These are phyloP conservation scores for Ustilago tritici DNA, from an alignment of 1,284 basidiomycete species.

Conservation along the genomic window DNA sequence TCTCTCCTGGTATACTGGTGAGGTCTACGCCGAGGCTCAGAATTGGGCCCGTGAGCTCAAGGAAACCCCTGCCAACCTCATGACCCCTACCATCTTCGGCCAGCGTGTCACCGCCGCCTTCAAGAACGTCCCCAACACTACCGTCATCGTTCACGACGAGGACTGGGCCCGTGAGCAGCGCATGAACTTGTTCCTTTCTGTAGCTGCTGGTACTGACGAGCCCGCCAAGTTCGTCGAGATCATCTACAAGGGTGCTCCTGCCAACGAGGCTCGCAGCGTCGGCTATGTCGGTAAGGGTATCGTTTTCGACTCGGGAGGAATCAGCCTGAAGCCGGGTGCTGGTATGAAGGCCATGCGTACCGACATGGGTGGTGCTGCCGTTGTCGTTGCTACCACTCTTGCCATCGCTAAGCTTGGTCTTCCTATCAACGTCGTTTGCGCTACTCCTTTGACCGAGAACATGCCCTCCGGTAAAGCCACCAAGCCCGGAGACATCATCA, in stretches of 20 bases:
- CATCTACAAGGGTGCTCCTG: slow-evolving; percentile 81
- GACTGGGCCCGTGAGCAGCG: slow-evolving; percentile 86
- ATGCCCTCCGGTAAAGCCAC: slow-evolving; percentile 77
- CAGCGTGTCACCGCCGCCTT: slow-evolving; percentile 80
- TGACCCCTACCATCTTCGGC: slow-evolving; percentile 75
- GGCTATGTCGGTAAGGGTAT: slow-evolving; percentile 84
- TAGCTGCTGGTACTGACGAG: slow-evolving; percentile 83
- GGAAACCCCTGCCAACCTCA: slow-evolving; percentile 83
- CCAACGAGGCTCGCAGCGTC: slow-evolving; percentile 75
- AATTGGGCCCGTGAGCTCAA: slow-evolving; percentile 86
- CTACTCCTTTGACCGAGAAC: slow-evolving; percentile 85
- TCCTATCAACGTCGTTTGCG: slow-evolving; percentile 81
- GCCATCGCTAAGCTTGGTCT: slow-evolving; percentile 84
- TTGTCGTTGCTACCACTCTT: slow-evolving; percentile 78
- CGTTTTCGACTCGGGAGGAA: slow-evolving; percentile 81
- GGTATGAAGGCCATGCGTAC: slow-evolving; percentile 73
- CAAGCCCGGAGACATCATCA: slow-evolving; percentile 84
- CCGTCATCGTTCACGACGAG: slow-evolving; percentile 81
- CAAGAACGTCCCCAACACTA: slow-evolving; percentile 77
- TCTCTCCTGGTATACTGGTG: slow-evolving; percentile 66
- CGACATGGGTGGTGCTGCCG: slow-evolving; percentile 75
- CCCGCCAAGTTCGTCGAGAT: slow-evolving; percentile 89
- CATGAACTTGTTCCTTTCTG: slow-evolving; percentile 90
- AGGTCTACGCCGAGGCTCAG: slow-evolving; percentile 80
- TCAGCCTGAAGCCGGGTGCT: slow-evolving; percentile 81